Evolutionary conservation across 2,329 filamentous ascomycete genomes (phyloP), one percentile per base, ranked within the genome.

Genomic region (Diaporthe sp.): DNA sequence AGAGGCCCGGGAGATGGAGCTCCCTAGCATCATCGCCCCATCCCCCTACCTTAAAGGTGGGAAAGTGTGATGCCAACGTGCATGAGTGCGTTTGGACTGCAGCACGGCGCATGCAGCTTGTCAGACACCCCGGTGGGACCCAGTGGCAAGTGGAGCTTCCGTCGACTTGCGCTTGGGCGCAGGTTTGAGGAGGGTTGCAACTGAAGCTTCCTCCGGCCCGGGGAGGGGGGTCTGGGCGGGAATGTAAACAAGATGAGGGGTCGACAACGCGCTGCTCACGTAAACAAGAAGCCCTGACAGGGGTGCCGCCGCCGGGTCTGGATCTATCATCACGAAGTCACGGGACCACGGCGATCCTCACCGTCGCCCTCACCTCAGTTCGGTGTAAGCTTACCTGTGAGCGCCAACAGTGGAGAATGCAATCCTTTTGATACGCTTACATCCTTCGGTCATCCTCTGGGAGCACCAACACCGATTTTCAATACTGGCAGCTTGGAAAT

Each of bases 181-280:
- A 38, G 55, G 73, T 52, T 30, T 50, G 42, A 72, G 71, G 61
- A 40, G 25, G 55, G 42, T 73, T 66, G 70, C 70, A 73, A 73
- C 57, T 35, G n/a, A 47, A 69, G 33, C 50, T 58, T 73, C 70
- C 25, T 28, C 15, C 33, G 25, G 28, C n/a, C 40, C 28, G 8
- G 55, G 61, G 45, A 15, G 35, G 54, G 70, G 70, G 57, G 70
- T 72, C 70, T 72, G 71, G 52, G 42, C 35, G 35, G 13, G 28
- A 74, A 74, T 61, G 74, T 76, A 76, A 76, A 76, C 74, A 74
- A 76, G 58, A 40, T 74, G 71, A 75, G 71, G 71, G 74, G 55
- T 47, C 42, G 35, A 38, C 19, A 19, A 58, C 50, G 67, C 74
- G 71, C 45, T n/a, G 61, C 66, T 74, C 74, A 76, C 72, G 74